A percentile compares a stretch with the other conserved stretches of the same genome.
These are phyloP conservation scores for Thielaviopsis cerberus DNA, from an alignment of 2,329 filamentous ascomycete genomes.

Conservation along the genomic window DNA sequence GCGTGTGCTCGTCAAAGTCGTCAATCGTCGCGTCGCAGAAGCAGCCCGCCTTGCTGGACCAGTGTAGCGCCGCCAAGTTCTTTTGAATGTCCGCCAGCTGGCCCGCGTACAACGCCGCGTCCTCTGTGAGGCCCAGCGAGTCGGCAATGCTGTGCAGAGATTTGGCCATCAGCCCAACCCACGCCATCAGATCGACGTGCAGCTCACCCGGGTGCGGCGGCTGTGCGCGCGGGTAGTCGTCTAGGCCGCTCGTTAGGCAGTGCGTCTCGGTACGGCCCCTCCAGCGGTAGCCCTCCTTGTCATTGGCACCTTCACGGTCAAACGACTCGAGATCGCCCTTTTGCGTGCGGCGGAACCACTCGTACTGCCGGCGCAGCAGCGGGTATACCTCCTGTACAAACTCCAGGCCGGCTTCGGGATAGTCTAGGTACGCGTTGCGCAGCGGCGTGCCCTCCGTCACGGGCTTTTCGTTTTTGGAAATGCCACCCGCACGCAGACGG, in stretches of 20 bases:
- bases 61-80: conserved; percentile 87
- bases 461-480: conserved; percentile 6
- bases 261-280: conserved; percentile 73
- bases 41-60: conserved; percentile 60
- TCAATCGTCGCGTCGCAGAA: conserved; percentile 95
- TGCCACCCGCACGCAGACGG: conserved; percentile 36
- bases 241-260: conserved; percentile 79
- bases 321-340: conserved; percentile 77
- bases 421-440: conserved; percentile 10
- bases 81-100: conserved; percentile 59
- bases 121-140: conserved; percentile 56
- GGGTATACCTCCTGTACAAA: conserved; percentile 70
- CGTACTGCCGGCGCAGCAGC: conserved; percentile 70
- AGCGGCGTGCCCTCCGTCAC: conserved; percentile 9
- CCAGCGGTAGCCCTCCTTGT: conserved; percentile 90
- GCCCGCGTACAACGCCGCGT: conserved; percentile 51
- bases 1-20: conserved; percentile 73
- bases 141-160: conserved; percentile 66
- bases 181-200: conserved; percentile 83
- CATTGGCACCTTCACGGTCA: conserved; percentile 71
- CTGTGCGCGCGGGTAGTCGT: conserved; percentile 87
- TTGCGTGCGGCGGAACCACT: conserved; percentile 91
- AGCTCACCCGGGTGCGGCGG: conserved; percentile 91
- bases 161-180: conserved; percentile 92
- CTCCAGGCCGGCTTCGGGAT: conserved; percentile 41